A percentile compares a stretch with the other conserved stretches of the same genome.
These are phyloP conservation scores for Malus asiatica DNA, from an alignment of 306 rosid species.

Conservation along the genomic window DNA sequence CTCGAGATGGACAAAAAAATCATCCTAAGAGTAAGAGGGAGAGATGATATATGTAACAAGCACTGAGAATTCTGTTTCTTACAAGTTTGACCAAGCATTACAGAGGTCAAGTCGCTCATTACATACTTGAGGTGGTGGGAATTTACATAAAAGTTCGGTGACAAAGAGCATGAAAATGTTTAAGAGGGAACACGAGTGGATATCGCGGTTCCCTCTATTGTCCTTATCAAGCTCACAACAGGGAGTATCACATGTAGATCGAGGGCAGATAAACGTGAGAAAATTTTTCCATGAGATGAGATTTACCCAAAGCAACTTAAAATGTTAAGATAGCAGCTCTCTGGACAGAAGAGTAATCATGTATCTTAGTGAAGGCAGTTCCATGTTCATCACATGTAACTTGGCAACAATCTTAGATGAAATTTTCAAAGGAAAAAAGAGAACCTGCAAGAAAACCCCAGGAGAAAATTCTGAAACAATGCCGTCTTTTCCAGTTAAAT, in stretches of 20 bases:
- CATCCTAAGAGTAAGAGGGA: neutral
- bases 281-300: neutral
- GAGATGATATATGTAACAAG: neutral
- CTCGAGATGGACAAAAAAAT: neutral
- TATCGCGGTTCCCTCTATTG: neutral
- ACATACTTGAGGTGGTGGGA: neutral
- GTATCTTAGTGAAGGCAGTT: neutral
- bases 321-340: neutral
- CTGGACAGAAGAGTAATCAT: neutral
- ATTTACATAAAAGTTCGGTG: neutral
- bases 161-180: neutral
- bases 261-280: neutral
- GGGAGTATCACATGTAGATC: neutral
- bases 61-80: neutral
- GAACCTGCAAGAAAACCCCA: slow-evolving; percentile 90
- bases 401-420: neutral
- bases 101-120: neutral
- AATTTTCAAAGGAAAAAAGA: slow-evolving; percentile 10
- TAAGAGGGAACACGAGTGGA: neutral
- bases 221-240: neutral
- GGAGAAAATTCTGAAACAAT: slow-evolving; percentile 80
- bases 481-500: slow-evolving; percentile 83
- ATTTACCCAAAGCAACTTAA: neutral
- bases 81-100: neutral
- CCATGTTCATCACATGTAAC: neutral